phyloP scores from a whole-genome alignment of 495 filamentous ascomycete species.

The Penicillium steckii region DNA sequence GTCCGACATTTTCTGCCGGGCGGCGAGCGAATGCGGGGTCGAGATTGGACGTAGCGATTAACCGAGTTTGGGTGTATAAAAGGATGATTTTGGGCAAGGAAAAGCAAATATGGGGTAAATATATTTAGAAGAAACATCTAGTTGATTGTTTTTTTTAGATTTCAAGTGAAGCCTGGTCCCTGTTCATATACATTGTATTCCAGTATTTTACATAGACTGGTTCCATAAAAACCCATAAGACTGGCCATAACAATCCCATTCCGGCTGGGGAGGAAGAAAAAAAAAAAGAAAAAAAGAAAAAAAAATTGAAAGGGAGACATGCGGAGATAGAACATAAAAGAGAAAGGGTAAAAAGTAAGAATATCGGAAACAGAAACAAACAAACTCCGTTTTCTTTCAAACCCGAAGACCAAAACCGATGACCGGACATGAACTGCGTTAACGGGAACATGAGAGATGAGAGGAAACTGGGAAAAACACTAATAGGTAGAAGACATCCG shows the following conservation, averaged over 20 bases:
- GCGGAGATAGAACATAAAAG: conserved; percentile 1
- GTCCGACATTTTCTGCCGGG: conserved; percentile 36
- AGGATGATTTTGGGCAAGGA: background rate
- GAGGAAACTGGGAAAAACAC: conserved; percentile 1
- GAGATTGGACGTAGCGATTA: conserved; percentile 22
- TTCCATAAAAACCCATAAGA: conserved; percentile 19
- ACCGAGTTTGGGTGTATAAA: conserved; percentile 14
- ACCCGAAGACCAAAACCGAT: conserved; percentile 26
- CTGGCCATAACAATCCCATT: conserved; percentile 20
- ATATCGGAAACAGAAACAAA: background rate
- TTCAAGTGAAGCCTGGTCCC: background rate
- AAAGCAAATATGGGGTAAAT: too few relatives aligned
- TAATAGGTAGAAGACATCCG: background rate
- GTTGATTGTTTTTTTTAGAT: background rate
- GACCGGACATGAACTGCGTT: conserved; percentile 26
- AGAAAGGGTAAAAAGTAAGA: background rate
- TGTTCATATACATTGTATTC: conserved; percentile 26
- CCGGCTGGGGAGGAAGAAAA: conserved; percentile 4
- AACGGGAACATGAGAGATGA: conserved; percentile 16
- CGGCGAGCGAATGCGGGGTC: conserved; percentile 33
- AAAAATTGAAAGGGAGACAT: background rate
- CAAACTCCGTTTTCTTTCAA: conserved; percentile 31
- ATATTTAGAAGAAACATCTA: too few relatives aligned
- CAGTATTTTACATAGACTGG: conserved; percentile 29
- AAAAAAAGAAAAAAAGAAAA: background rate